Evolutionary conservation across 78 protist species (phyloP), one percentile per base, ranked within the genome.

Genomic region (Dictyostelium citrinum): DNA sequence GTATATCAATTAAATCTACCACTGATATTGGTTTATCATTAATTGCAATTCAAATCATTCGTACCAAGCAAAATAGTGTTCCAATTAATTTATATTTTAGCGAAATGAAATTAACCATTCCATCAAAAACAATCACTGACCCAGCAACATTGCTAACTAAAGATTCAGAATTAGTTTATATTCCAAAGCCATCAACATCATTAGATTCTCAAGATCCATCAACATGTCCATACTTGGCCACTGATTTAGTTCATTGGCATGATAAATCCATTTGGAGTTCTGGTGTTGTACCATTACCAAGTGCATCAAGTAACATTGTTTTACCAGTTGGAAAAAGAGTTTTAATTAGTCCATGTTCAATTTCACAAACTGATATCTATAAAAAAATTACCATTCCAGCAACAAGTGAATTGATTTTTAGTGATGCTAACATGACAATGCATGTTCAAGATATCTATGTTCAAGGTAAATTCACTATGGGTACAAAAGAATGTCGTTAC

Each of bases 211-310:
- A 90, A 71, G 24, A 61, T 41, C 45, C 33, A 5, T 20, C 64
- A 1, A 81, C 81, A 39, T 91, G 96, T 51, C 96, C 96, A 29
- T 58, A 91, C 31, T 51, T 78, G 10, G 37, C 31, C 5, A 58
- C 45, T 8, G 84, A 33, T 39, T 9, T 91, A 4, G 67, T 78
- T 27, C 88, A 84, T n/a, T 91, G 96, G 96, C 96, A 91, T 27
- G 80, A 84, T 31, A 77, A 72, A 41, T 11, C 49, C 10, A 91
- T 83, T n/a, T 91, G 96, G 96, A 5, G 29, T 12, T 81, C 39
- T 79, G 8, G 20, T 3, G 71, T 83, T 10, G 37, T 33, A 14
- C 77, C 77, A 2, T 64, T 29, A 27, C 96, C 96, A 17, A 39
- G 33, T 14, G 82, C 80, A 68, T 64, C 74, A 0, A 16, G 43